Evolutionary conservation across 306 rosid genomes (phyloP), one percentile per base, ranked within the genome.

Genomic region (Prunus armeniaca): DNA sequence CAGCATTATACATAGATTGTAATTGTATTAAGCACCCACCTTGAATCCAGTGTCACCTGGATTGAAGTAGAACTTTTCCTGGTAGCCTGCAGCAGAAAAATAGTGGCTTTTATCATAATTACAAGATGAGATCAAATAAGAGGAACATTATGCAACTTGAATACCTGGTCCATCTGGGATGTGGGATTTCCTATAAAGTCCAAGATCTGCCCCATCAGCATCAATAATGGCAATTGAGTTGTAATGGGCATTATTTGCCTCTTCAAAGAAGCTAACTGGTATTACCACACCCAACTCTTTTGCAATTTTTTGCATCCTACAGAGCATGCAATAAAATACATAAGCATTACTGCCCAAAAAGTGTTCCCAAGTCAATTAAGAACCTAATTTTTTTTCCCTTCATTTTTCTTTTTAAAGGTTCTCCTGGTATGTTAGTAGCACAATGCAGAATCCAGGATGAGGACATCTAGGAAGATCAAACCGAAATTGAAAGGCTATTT

Each of bases 11-110:
- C 51, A 60, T 60, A 22, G 57, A 41, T 57, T 17, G 22, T 54
- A 70, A 62, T 77, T 66, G 78, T 70, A 38, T 55, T 15, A 78
- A 34, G 77, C 70, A 80, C 85, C 62, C 60, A 92, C 98, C 96
- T 95, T 95, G 76, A 95, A 95, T 79, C 98, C 97, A 74, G 98
- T 95, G 84, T 95, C 98, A 60, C 98, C 97, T 0, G 90, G 97
- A 83, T 90, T 95, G 80, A 95, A 95, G 87, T 95, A 95, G 90
- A 92, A 95, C 84, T 95, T 95, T 85, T 95, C 98, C 78, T 95
- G 96, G 60, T 95, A 95, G 75, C 98, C 98, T 95, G 92, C 65
- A 51, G 32, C 71, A 63, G 65, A 83, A 65, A 71, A 6, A 10
- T 56, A 47, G 64, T 25, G 55, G 63, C 65, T 27, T 15, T 41